Base-by-base conservation (phyloP, 805 yeast genomes). In the Nakazawaea laoshanensis region DNA sequence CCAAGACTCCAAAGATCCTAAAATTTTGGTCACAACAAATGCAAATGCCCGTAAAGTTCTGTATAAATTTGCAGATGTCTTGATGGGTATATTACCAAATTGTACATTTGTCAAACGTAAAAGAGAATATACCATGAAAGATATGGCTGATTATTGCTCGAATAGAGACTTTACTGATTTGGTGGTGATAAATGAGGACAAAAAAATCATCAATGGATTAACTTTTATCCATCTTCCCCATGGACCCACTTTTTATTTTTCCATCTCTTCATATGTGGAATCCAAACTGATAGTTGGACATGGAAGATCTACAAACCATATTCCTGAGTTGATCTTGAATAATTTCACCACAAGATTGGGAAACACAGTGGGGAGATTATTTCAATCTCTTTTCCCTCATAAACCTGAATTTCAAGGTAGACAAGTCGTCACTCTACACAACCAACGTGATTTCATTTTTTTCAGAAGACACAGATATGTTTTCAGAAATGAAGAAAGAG, bases 161-260 rank as follows among this genome's bases (percentile, higher is more conserved):
- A 84, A 82, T 50, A 65, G 97, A 50, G 89, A 78, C 14, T 92
- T 70, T 59, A 88, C 96, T 0, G 95, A 88, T 50, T 61, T 92
- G 47, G 63, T 92, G 19, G 87, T 92, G 30, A 74, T 92, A 39
- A 92, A 92, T 53, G 98, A 92, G 57, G 96, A 86, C 59, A 88
- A 88, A 58, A 92, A 89, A 57, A 70, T 69, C 42, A 94, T 92
- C 24, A 88, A 83, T 33, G 98, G 98, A 2, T 59, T 92, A 37
- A 86, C 97, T 1, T 83, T 92, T 49, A 80, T 92, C 37, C 96
- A 92, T 60, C 66, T 92, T 38, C 98, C 98, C 7, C 83, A 71
- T 29, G 98, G 98, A 1, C 98, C 98, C 23, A 82, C 96, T 0
- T 86, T 86, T 52, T 88, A 89, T 59, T 92, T 92, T 49, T 79